Conservation (phyloP, 2,329 filamentous ascomycete genomes). For the Xylariaceae sp. region DNA sequence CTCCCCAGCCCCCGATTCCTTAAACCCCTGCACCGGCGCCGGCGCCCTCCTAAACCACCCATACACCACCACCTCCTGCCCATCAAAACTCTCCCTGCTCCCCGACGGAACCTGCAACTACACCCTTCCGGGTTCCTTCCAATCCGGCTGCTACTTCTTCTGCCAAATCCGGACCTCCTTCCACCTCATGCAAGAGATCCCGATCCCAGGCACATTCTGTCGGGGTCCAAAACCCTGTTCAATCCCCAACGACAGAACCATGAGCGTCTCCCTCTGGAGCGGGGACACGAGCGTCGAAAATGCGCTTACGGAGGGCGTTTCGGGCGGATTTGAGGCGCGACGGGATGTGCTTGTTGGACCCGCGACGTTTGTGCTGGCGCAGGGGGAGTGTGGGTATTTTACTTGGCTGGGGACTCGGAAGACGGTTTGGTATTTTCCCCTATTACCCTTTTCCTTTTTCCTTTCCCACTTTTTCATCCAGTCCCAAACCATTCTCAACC, state of each 20-base stretch:
- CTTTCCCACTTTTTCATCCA: no score
- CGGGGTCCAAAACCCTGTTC: slow-evolving; percentile 9
- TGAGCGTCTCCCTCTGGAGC: not conserved
- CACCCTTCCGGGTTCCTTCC: not conserved
- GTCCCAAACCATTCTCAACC: no score
- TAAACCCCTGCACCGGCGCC: slow-evolving; percentile 1
- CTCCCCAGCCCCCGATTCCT: not conserved
- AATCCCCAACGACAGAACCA: not conserved
- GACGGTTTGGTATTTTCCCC: slow-evolving; percentile 3
- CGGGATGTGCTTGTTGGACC: not conserved
- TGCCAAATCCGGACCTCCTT: slow-evolving; percentile 14
- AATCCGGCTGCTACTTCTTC: slow-evolving; percentile 6
- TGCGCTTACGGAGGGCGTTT: slow-evolving; percentile 8
- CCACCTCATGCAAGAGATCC: slow-evolving; percentile 6
- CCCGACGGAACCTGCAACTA: slow-evolving; percentile 10
- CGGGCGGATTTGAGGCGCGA: slow-evolving; percentile 3
- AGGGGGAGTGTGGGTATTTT: slow-evolving; percentile 16
- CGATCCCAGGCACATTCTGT: slow-evolving; percentile 13
- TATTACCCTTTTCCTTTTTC: not conserved
- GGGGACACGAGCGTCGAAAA: not conserved
- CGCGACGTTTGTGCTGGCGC: not conserved
- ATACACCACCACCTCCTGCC: slow-evolving; percentile 1
- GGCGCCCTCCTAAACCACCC: not conserved
- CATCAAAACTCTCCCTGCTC: slow-evolving; percentile 1
- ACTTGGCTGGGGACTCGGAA: slow-evolving; percentile 12